phyloP scores from a whole-genome alignment of 305 asterid species.

The Withania somnifera region DNA sequence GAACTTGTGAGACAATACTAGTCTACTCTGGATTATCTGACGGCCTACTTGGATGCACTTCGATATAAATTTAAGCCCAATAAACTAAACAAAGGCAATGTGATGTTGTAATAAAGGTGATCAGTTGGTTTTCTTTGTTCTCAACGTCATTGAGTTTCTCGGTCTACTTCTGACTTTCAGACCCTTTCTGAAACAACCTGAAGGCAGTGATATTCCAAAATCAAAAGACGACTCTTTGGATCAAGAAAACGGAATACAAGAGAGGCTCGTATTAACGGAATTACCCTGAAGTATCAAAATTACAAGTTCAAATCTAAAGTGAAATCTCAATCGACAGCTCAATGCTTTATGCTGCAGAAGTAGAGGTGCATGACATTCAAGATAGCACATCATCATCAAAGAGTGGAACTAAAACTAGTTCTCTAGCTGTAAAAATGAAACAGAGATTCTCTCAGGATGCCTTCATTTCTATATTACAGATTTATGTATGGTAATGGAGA shows the following conservation, averaged over 20 bases:
- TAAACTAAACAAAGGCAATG: not conserved
- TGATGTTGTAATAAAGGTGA: constrained; percentile 23
- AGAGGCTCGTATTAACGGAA: not conserved
- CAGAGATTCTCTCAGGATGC: no score
- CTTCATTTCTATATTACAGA: no score
- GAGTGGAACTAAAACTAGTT: no score
- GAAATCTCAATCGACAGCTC: no score
- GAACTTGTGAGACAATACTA: not conserved
- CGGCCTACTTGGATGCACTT: not conserved
- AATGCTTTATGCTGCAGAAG: no score
- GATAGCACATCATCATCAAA: no score
- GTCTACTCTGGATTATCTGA: not conserved
- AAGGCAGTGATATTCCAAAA: not conserved
- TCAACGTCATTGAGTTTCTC: constrained; percentile 8
- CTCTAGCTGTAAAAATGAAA: no score
- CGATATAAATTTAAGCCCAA: not conserved
- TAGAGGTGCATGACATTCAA: no score
- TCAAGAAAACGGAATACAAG: not conserved
- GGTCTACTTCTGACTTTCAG: constrained; percentile 2
- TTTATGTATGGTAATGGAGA: no score
- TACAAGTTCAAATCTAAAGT: not conserved
- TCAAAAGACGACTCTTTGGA: not conserved
- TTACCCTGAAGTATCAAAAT: not conserved
- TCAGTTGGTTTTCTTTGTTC: constrained; percentile 8
- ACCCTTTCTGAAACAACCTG: constrained; percentile 6